Evolutionary conservation across 345 rosid genomes (phyloP).

Genomic region (Aquilaria malaccensis): DNA sequence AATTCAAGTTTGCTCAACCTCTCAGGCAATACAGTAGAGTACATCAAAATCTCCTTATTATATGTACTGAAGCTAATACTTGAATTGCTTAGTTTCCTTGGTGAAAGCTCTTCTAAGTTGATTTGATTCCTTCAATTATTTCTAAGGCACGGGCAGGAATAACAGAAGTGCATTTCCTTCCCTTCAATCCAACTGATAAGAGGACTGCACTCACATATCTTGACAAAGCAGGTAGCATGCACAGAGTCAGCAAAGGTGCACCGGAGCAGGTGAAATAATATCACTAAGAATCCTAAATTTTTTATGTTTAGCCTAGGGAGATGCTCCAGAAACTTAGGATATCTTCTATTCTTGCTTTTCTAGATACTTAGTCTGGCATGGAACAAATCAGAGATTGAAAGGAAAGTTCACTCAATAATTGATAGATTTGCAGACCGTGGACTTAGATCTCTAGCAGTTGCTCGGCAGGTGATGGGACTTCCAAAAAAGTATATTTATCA

Average conservation of each 20-base stretch:
- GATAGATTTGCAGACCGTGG: conserved; percentile 74
- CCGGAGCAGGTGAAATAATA: conserved; percentile 63
- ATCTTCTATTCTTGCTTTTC: neutral
- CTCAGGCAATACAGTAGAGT: too few relatives aligned
- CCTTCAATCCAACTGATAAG: conserved; percentile 91
- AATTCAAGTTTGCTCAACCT: neutral
- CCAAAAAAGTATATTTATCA: neutral
- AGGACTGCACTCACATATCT: conserved; percentile 81
- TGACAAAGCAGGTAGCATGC: conserved; percentile 64
- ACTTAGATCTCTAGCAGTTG: conserved; percentile 74
- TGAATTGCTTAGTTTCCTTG: neutral
- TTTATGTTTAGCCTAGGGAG: neutral
- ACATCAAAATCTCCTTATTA: neutral
- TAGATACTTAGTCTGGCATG: conserved; percentile 45
- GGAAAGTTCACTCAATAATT: conserved; percentile 31
- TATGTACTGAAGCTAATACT: too few relatives aligned
- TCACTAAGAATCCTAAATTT: neutral
- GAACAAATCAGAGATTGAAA: conserved; percentile 36
- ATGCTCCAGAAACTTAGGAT: too few relatives aligned
- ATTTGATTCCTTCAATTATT: conserved; percentile 5
- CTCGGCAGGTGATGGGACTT: conserved; percentile 45
- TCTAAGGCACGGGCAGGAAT: conserved; percentile 83
- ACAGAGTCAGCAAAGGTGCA: conserved; percentile 95
- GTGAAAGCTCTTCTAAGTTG: neutral
- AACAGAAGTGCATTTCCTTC: conserved; percentile 89